Conservation (phyloP, 2,329 filamentous ascomycete species). For the Coniochaeta sp. region DNA sequence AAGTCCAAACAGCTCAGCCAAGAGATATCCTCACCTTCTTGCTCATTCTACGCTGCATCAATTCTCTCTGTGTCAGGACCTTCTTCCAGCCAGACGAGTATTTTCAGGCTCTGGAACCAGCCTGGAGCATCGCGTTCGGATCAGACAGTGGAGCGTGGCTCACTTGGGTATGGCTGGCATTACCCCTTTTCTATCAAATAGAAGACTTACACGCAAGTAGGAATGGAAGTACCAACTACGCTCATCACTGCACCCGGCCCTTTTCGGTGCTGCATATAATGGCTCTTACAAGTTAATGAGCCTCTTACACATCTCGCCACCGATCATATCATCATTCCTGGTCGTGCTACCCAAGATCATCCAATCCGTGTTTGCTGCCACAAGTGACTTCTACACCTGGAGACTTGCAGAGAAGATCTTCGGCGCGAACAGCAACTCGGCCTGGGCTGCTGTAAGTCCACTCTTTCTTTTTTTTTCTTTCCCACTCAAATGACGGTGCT, state of each 20-base stretch:
- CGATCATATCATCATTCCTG: constrained; percentile 57
- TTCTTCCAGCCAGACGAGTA: constrained; percentile 99
- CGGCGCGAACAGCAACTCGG: constrained; percentile 52
- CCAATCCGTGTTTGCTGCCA: constrained; percentile 71
- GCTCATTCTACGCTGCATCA: constrained; percentile 68
- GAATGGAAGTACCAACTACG: constrained; percentile 88
- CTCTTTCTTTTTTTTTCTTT: not conserved
- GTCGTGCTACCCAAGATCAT: constrained; percentile 64
- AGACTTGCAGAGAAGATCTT: constrained; percentile 69
- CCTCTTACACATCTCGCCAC: constrained; percentile 43
- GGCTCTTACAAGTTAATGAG: constrained; percentile 48
- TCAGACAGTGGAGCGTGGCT: constrained; percentile 73
- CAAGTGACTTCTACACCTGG: constrained; percentile 84
- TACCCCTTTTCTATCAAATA: not conserved
- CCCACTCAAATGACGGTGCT: not conserved
- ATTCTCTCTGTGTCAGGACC: constrained; percentile 70
- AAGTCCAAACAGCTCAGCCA: constrained; percentile 20
- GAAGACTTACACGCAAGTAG: constrained; percentile 34
- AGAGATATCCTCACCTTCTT: constrained; percentile 30
- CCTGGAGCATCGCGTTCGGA: constrained; percentile 85
- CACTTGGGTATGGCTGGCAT: constrained; percentile 67
- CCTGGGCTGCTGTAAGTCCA: constrained; percentile 62
- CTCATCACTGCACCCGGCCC: constrained; percentile 81
- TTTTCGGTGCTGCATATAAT: constrained; percentile 74
- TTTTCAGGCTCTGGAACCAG: constrained; percentile 91